Base-by-base conservation (phyloP, 2,329 filamentous ascomycete genomes). In the Fusarium paranaense region DNA sequence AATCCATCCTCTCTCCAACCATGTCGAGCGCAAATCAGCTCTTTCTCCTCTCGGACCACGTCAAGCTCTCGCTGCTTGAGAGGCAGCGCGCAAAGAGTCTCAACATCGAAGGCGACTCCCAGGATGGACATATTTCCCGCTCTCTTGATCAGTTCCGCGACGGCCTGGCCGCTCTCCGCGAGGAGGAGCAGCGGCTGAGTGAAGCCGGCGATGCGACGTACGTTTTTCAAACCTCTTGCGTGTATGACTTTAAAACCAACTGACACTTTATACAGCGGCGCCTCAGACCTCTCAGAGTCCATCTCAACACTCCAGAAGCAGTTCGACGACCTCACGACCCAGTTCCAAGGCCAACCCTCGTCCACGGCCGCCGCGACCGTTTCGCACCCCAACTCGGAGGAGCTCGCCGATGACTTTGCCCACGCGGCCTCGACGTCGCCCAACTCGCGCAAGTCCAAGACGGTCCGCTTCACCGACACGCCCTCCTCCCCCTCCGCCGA, bases 51-150 rank as follows among this genome's bases (percentile, higher is more conserved):
- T 95, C 95, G 79, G 97, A 99, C 85, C 96, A 98, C 84, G 94
- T 98, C 87, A 98, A 98, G 85, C 90, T 98, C 71, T 98, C 95
- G 16, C 89, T 99, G 18, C 91, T 98, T 30, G 97, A 98, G 86
- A 92, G 96, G 67, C 93, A 97, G 85, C 92, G 96, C 67, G 95
- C 95, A 58, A 91, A 94, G 78, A 93, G 91, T 16, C 89, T 98
- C 52, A 92, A 95, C 76, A 89, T 98, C 65, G 90, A 95, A 68
- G 90, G 90, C 60, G 93, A 93, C 80, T 91, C 92, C 22, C 94
- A 98, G 83, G 95, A 98, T 85, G 93, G 93, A 45, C 94, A 97
- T 82, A 95, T 98, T 76, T 93, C 94, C 18, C 90, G 94, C 62
- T 98, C 95, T 4, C 87, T 99, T 61, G 94, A 97, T 68, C 95